phyloP scores from a whole-genome alignment of 164 flowering plant species.

The Kingdonia uniflora region DNA sequence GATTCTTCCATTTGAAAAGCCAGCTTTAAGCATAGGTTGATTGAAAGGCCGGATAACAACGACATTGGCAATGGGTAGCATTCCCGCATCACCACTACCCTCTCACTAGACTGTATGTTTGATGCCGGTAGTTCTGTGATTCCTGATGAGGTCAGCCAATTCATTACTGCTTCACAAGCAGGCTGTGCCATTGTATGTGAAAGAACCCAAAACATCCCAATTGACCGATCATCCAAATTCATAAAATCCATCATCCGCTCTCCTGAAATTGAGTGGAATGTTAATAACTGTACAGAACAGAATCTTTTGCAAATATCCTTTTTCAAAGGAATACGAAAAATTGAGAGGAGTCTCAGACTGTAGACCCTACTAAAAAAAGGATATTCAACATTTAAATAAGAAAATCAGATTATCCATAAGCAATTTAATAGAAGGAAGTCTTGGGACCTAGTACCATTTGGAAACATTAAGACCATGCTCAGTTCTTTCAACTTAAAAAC shows the following conservation, averaged over 20 bases:
- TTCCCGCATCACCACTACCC: slow-evolving; percentile 74
- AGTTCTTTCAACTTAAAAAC: no score
- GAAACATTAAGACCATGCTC: no score
- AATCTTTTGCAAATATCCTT: no score
- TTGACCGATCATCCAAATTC: slow-evolving; percentile 90
- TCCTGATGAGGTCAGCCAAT: slow-evolving; percentile 80
- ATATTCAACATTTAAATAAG: no score
- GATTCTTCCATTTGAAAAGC: slow-evolving; percentile 81
- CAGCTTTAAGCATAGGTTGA: slow-evolving; percentile 69
- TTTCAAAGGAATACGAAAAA: no score
- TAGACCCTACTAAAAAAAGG: no score
- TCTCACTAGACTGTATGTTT: slow-evolving; percentile 70
- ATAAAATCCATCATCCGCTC: slow-evolving; percentile 82
- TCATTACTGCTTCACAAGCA: slow-evolving; percentile 83
- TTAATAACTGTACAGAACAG: no score
- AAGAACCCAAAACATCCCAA: slow-evolving; percentile 99
- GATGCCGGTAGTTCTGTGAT: slow-evolving; percentile 58
- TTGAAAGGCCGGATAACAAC: slow-evolving; percentile 79
- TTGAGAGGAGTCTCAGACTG: no score
- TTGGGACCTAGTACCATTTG: no score
- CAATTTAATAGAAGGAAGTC: no score
- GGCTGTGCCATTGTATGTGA: slow-evolving; percentile 94
- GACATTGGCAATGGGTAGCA: slow-evolving; percentile 81
- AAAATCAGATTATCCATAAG: no score
- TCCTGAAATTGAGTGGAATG: slow-evolving; percentile 28